These are phyloP conservation scores for Auriscalpium orientale DNA, from an alignment of 768 basidiomycete species.

Conservation along the genomic window DNA sequence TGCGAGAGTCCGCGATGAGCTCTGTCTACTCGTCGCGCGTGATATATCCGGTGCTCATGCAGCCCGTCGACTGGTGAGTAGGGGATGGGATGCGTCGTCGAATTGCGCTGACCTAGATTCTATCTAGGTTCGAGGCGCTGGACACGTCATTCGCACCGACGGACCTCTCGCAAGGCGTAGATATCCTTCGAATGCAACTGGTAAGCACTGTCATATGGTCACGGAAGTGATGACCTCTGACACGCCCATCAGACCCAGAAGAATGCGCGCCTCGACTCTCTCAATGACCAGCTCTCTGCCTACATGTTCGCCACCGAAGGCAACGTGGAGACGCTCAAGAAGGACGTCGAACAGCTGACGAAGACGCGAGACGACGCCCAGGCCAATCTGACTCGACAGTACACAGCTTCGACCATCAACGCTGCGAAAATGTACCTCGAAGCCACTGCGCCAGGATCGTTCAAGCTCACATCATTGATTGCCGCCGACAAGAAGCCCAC, in stretches of 20 bases:
- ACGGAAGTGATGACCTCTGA: not conserved
- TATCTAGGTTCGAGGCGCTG: constrained; percentile 15
- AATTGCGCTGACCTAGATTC: not conserved
- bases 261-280: constrained; percentile 19
- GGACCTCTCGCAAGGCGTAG: constrained; percentile 21
- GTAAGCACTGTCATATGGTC: not conserved
- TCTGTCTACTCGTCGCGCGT: constrained; percentile 21
- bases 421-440: constrained; percentile 20
- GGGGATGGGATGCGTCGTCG: not conserved
- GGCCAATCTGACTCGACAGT: constrained; percentile 13
- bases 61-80: constrained; percentile 20
- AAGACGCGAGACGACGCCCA: constrained; percentile 9
- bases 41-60: constrained; percentile 22
- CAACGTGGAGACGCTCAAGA: constrained; percentile 13
- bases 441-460: not conserved
- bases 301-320: constrained; percentile 13
- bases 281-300: constrained; percentile 17
- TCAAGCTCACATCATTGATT: not conserved
- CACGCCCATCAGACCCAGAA: constrained; percentile 2
- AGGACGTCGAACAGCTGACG: constrained; percentile 16
- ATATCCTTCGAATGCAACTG: constrained; percentile 20
- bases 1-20: constrained; percentile 22
- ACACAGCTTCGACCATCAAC: constrained; percentile 18
- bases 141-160: constrained; percentile 23
- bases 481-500: not conserved